These are phyloP conservation scores for Colletotrichum echinochloae DNA, from an alignment of 2,329 filamentous ascomycete species.

Conservation along the genomic window DNA sequence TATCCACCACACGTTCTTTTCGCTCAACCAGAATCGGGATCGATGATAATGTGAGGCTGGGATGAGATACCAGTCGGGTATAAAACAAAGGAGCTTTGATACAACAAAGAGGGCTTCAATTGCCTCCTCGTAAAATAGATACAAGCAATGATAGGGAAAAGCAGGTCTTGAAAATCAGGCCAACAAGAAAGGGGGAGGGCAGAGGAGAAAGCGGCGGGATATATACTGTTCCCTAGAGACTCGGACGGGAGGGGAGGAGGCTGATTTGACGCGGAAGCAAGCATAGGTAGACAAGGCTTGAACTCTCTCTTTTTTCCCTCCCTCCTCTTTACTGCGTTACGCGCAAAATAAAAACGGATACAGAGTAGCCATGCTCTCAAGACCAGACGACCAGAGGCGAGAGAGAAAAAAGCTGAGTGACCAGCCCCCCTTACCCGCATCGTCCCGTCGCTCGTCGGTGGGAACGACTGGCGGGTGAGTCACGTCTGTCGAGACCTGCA, in stretches of 20 bases:
- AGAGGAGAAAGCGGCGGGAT: slow-evolving; percentile 1
- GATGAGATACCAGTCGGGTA: slow-evolving; percentile 1
- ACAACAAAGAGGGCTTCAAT: not conserved
- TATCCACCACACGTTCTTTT: slow-evolving; percentile 7
- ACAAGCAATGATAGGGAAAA: slow-evolving; percentile 1
- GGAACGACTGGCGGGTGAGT: slow-evolving; percentile 46
- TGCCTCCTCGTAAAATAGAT: not conserved
- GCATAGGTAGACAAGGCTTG: not conserved
- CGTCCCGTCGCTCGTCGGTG: slow-evolving; percentile 37
- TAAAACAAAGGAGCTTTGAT: slow-evolving; percentile 1
- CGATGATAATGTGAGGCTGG: not conserved
- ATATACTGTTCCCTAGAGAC: slow-evolving; percentile 27
- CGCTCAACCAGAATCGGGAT: not conserved
- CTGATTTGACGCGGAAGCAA: slow-evolving; percentile 18
- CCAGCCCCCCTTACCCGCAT: slow-evolving; percentile 29
- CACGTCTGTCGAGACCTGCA: slow-evolving; percentile 43
- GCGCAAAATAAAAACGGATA: not conserved
- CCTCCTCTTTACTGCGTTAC: not conserved
- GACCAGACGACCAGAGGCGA: not conserved
- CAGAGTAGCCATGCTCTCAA: not conserved
- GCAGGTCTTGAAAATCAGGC: slow-evolving; percentile 35
- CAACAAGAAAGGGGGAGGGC: slow-evolving; percentile 15
- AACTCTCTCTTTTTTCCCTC: not conserved
- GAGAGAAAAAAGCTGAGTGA: not conserved
- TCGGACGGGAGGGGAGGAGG: not conserved